Evolutionary conservation across 805 yeast genomes (phyloP).

Genomic region (Isabelozyma heimii): DNA sequence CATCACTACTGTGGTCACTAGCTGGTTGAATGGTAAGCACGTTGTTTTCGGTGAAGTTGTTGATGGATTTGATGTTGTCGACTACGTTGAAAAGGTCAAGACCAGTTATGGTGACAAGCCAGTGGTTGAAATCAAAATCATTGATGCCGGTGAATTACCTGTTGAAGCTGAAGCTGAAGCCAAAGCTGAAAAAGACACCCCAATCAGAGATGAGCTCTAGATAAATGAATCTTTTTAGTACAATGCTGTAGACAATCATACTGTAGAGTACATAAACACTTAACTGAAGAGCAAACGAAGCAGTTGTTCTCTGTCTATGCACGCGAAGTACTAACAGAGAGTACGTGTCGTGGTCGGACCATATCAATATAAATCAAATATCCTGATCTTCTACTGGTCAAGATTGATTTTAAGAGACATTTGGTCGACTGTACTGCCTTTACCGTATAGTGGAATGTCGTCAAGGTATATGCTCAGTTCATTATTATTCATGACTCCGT

Average conservation of each 20-base stretch:
- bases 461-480: conserved; percentile 28
- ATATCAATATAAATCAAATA: too few relatives aligned
- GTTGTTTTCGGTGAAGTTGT: conserved; percentile 96
- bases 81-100: conserved; percentile 68
- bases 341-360: too few relatives aligned
- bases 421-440: conserved; percentile 37
- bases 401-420: conserved; percentile 28
- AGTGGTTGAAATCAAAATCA: conserved; percentile 57
- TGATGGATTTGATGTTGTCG: conserved; percentile 82
- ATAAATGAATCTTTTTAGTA: background rate
- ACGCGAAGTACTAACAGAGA: too few relatives aligned
- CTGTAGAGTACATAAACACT: too few relatives aligned
- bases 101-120: conserved; percentile 72
- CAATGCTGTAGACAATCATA: too few relatives aligned
- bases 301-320: too few relatives aligned
- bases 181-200: conserved; percentile 8
- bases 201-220: conserved; percentile 27
- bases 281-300: too few relatives aligned
- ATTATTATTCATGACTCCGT: conserved; percentile 16
- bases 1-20: conserved; percentile 85
- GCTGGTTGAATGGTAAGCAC: conserved; percentile 92
- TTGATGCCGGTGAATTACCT: conserved; percentile 66
- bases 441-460: conserved; percentile 38
- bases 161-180: conserved; percentile 25
- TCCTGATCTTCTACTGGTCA: background rate